Evolutionary conservation across 768 basidiomycete genomes (phyloP), one percentile per base, ranked within the genome.

Genomic region (Lactarius psammicola): DNA sequence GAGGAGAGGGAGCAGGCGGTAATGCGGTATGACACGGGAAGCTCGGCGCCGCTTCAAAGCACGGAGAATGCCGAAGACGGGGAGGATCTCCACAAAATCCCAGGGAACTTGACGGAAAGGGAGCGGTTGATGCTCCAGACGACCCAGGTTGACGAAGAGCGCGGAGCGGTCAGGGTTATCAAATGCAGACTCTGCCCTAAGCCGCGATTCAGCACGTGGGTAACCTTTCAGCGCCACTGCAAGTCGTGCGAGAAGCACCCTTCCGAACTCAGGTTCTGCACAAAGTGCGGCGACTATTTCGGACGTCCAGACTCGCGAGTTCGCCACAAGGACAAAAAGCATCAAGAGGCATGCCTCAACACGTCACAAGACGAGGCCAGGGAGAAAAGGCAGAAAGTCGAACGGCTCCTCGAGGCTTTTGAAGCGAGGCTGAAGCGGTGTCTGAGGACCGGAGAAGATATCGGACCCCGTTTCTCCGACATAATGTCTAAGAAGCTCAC

Each of bases 341-440:
- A 49, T 13, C n/a, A 26, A 6, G 46, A 49, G 4, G 46, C 4
- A 49, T 49, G 46, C 11, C 23, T 11, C 5, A 10, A 23, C 0
- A 49, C 23, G 4, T 4, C 44, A 7, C 44, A 0, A 46, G 44
- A n/a, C n/a, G n/a, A 23, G 4, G 44, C 46, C 23, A 13, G 26
- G 46, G 13, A 11, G 46, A 49, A 49, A 23, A 49, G 13, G 46
- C 13, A 1, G 23, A 26, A 11, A 5, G 11, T n/a, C 23, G 15
- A 26, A 23, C 11, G 10, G 46, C 46, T 23, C 46, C 26, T 46
- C 46, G n/a, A 46, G n/a, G 4, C 11, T 0, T 64, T 64, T 18
- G 5, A 17, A 15, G n/a, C 0, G 20, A 31, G 8, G 7, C 3
- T 42, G 9, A 1, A 26, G 10, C 6, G 0, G 0, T 13, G 26